Evolutionary conservation across 2,329 filamentous ascomycete species (phyloP).

Genomic region (Blumeria graminis): DNA sequence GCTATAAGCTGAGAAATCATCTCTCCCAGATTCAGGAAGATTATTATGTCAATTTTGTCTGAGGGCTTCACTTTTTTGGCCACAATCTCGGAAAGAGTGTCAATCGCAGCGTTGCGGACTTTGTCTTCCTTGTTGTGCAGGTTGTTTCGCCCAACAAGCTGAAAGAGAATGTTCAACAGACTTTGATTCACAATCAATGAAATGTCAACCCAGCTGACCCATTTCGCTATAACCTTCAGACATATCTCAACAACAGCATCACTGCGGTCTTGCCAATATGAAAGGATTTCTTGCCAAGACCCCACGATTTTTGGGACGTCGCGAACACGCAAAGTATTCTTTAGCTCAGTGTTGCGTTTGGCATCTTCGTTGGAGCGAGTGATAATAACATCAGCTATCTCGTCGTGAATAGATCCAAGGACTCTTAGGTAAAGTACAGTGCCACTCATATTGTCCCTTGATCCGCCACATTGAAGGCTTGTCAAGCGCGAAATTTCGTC

Average conservation of each 20-base stretch:
- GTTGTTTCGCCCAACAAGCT: conserved; percentile 58
- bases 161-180: conserved; percentile 65
- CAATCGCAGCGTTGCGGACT: conserved; percentile 74
- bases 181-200: conserved; percentile 73
- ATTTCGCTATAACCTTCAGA: conserved; percentile 77
- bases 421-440: conserved; percentile 76
- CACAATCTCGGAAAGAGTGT: conserved; percentile 86
- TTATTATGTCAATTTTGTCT: conserved; percentile 86
- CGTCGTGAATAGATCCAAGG: conserved; percentile 76
- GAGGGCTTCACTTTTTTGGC: conserved; percentile 91
- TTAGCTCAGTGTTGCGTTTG: conserved; percentile 69
- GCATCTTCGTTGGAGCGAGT: conserved; percentile 54
- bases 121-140: conserved; percentile 40
- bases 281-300: conserved; percentile 80
- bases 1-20: conserved; percentile 70
- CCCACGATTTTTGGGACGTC: conserved; percentile 73
- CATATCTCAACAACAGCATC: conserved; percentile 65
- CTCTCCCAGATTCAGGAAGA: conserved; percentile 65
- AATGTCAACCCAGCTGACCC: conserved; percentile 98
- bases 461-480: conserved; percentile 30
- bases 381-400: conserved; percentile 83
- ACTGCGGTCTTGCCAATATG: conserved; percentile 40
- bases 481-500: conserved; percentile 71
- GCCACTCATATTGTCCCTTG: conserved; percentile 45
- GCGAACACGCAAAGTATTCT: conserved; percentile 66